A percentile compares a stretch with the other conserved stretches of the same genome.
These are phyloP conservation scores for Aspergillus flavus DNA, from an alignment of 2,329 filamentous ascomycete genomes.

Conservation along the genomic window DNA sequence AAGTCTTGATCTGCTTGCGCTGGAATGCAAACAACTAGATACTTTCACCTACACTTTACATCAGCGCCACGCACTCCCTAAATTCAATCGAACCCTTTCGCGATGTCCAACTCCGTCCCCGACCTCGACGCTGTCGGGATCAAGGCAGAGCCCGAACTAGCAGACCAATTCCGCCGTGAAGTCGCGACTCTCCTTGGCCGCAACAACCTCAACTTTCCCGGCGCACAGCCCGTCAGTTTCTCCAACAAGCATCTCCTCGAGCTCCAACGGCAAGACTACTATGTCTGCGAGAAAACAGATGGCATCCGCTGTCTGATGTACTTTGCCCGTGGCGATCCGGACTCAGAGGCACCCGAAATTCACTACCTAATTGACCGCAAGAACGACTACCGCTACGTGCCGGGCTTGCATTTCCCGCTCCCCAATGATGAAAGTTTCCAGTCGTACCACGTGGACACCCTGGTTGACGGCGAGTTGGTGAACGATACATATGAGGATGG, in stretches of 20 bases:
- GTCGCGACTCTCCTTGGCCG: slow-evolving; percentile 76
- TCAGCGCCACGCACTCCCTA: slow-evolving; percentile 5
- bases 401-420: slow-evolving; percentile 78
- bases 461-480: slow-evolving; percentile 93
- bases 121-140: slow-evolving; percentile 56
- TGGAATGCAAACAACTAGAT: not conserved
- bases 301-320: slow-evolving; percentile 95
- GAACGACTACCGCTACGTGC: slow-evolving; percentile 93
- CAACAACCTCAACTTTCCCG: slow-evolving; percentile 72
- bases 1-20: slow-evolving; percentile 14
- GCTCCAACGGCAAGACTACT: slow-evolving; percentile 83
- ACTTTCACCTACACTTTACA: slow-evolving; percentile 4
- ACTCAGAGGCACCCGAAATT: slow-evolving; percentile 66
- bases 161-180: slow-evolving; percentile 66
- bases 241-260: slow-evolving; percentile 78
- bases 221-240: slow-evolving; percentile 93
- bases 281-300: slow-evolving; percentile 97
- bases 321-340: slow-evolving; percentile 60
- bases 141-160: slow-evolving; percentile 64
- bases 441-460: slow-evolving; percentile 74
- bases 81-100: slow-evolving; percentile 4
- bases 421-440: slow-evolving; percentile 60
- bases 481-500: slow-evolving; percentile 75
- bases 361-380: slow-evolving; percentile 96
- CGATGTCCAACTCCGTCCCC: slow-evolving; percentile 44